Base-by-base conservation (phyloP, 805 yeast genomes). In the Lipomyces kockii region DNA sequence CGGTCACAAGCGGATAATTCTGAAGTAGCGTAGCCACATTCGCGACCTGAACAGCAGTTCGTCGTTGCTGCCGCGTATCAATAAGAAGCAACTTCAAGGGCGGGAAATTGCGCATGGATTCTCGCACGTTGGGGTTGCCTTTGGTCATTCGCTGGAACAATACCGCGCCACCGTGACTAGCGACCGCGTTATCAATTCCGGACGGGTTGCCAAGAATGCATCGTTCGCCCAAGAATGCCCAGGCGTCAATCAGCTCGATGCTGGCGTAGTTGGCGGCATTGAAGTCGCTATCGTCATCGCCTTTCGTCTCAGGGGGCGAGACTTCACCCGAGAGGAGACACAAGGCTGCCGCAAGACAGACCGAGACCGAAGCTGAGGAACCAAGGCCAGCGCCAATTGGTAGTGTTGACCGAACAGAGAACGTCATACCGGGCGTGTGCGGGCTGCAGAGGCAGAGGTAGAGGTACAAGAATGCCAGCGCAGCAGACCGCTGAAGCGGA, bases 331-430 rank as follows among this genome's bases (percentile, higher is more conserved):
- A 54, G 11, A 69, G 61, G 11, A 69, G 49, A 43, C 66, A 60
- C 32, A 67, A 25, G 12, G 70, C 96, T 17, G 94, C 81, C 0
- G 97, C 85, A 49, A 95, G 76, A 74, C 95, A 88, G 2, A 95
- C 98, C 0, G 96, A 86, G 20, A 91, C 85, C 1, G 97, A 87
- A 0, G 98, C 98, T 57, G 97, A 90, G 0, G 97, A 91, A 0
- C 99, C 99, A 59, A 95, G 83, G 0, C 99, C 99, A 0, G 99
- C 98, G 52, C 99, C 98, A 60, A 94, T 89, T 0, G 99, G 99
- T 60, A 93, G 80, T 0, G 97, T 88, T 0, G 97, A 91, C 66
- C 93, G 85, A 17, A 91, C 87, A 2, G 87, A 82, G 77, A 89
- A 91, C 43, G 82, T 83, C 68, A 83, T 75, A 3, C 90, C 90